Conservation (phyloP, 257 asterid species). For the Lantana camara region DNA sequence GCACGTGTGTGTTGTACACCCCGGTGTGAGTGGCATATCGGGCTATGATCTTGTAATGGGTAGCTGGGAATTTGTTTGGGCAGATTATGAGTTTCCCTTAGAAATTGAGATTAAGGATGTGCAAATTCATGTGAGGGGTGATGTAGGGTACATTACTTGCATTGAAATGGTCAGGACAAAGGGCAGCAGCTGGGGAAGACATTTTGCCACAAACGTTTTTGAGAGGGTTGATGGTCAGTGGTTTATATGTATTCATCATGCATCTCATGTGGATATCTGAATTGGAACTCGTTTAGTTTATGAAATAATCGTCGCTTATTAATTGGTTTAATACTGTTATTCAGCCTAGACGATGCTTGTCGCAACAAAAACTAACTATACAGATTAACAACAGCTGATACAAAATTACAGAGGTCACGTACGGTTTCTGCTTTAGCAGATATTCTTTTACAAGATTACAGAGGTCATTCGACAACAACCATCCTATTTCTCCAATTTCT, state of each 20-base stretch:
- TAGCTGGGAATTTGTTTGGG: constrained; percentile 99
- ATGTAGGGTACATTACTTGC: constrained; percentile 79
- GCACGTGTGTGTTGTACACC: constrained; percentile 89
- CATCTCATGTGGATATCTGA: constrained; percentile 79
- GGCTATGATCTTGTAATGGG: constrained; percentile 97
- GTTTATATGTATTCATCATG: constrained; percentile 88
- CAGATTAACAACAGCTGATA: constrained; percentile 21
- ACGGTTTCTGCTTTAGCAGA: constrained; percentile 21
- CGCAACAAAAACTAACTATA: constrained; percentile 26
- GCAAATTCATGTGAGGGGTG: constrained; percentile 81
- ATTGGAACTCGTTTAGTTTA: not conserved
- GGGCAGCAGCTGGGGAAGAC: constrained; percentile 95
- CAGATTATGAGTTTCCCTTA: constrained; percentile 89
- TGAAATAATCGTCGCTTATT: constrained; percentile 1
- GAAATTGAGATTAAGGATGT: constrained; percentile 83
- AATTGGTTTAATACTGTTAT: not conserved
- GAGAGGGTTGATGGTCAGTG: constrained; percentile 87
- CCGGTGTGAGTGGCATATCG: constrained; percentile 94
- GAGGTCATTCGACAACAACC: constrained; percentile 13
- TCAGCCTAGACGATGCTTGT: not conserved
- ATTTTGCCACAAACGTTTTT: constrained; percentile 83
- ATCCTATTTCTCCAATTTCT: constrained; percentile 13
- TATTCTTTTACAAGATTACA: constrained; percentile 32
- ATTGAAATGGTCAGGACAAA: constrained; percentile 88
- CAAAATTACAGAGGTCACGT: constrained; percentile 30